These are phyloP conservation scores for Leishmania gerbilli DNA, from an alignment of 208 protist genomes.

Conservation along the genomic window DNA sequence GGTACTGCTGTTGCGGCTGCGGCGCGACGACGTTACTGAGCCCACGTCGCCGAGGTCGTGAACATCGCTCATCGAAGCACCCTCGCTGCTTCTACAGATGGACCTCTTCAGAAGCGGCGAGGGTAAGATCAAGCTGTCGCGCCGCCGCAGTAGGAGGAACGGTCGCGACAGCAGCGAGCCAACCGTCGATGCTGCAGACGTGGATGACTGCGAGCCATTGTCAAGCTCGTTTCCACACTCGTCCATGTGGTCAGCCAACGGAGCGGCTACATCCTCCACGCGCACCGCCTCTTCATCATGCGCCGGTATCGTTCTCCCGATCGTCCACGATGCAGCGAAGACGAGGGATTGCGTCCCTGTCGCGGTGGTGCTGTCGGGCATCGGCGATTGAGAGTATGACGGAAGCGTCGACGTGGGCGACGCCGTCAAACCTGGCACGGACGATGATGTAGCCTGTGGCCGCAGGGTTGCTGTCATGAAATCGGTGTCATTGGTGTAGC, in stretches of 20 bases:
- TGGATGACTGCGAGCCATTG: neutral
- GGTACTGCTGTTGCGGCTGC: conserved; percentile 8
- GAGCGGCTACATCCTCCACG: conserved; percentile 10
- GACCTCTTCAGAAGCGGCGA: neutral
- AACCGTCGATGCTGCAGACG: neutral
- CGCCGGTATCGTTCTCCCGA: conserved; percentile 5
- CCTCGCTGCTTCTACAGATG: neutral
- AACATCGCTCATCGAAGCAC: neutral
- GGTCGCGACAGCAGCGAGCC: neutral
- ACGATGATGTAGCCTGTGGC: neutral
- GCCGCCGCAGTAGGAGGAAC: neutral
- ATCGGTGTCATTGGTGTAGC: neutral
- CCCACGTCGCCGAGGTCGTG: conserved; percentile 5
- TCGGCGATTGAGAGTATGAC: neutral
- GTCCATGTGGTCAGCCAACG: neutral
- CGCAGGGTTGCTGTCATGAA: neutral
- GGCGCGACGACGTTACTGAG: conserved; percentile 5
- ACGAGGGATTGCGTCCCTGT: neutral
- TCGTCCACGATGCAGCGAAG: neutral
- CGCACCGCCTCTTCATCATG: conserved; percentile 1
- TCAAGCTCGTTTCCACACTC: too few species aligned
- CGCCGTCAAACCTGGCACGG: neutral
- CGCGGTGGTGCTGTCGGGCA: neutral
- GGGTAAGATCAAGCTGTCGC: too few species aligned
- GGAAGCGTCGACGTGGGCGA: neutral